Conservation (phyloP, 2,329 filamentous ascomycete species). For the Knufia fluminis region DNA sequence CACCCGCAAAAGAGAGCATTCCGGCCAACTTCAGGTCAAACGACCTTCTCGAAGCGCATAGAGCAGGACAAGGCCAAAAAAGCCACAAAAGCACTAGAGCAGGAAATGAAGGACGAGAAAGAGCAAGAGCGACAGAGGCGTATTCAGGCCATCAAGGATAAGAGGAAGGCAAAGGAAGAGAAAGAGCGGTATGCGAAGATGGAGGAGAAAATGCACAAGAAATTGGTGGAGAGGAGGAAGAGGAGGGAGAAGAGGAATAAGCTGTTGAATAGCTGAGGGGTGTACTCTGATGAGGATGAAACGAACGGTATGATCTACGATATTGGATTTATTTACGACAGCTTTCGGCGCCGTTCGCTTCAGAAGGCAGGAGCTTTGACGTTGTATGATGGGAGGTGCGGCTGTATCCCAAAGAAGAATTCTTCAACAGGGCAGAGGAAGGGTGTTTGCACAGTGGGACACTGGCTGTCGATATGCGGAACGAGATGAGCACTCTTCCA, state of each 20-base stretch:
- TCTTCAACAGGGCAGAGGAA: no score
- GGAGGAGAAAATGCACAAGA: slow-evolving; percentile 96
- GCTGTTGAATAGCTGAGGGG: slow-evolving; percentile 21
- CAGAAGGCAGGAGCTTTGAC: no score
- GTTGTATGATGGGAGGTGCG: no score
- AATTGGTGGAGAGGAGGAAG: slow-evolving; percentile 86
- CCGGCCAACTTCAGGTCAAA: slow-evolving; percentile 67
- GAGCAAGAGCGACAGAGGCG: slow-evolving; percentile 73
- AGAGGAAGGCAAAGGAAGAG: slow-evolving; percentile 80
- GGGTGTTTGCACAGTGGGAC: no score
- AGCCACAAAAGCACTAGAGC: slow-evolving; percentile 85
- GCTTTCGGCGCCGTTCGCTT: no score
- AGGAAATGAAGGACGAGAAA: slow-evolving; percentile 93
- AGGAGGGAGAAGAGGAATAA: slow-evolving; percentile 82
- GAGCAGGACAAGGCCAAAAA: slow-evolving; percentile 60
- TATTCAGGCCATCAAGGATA: slow-evolving; percentile 73
- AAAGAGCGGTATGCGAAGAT: slow-evolving; percentile 86
- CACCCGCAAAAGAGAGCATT: slow-evolving; percentile 75
- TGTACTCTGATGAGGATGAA: no score
- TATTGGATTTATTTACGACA: no score
- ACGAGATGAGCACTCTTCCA: no score
- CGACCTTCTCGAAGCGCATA: slow-evolving; percentile 66
- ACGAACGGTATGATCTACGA: no score
- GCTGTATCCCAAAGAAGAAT: no score
- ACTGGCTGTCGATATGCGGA: no score